These are phyloP conservation scores for Exophiala bonariae DNA, from an alignment of 2,329 filamentous ascomycete species.

Conservation along the genomic window DNA sequence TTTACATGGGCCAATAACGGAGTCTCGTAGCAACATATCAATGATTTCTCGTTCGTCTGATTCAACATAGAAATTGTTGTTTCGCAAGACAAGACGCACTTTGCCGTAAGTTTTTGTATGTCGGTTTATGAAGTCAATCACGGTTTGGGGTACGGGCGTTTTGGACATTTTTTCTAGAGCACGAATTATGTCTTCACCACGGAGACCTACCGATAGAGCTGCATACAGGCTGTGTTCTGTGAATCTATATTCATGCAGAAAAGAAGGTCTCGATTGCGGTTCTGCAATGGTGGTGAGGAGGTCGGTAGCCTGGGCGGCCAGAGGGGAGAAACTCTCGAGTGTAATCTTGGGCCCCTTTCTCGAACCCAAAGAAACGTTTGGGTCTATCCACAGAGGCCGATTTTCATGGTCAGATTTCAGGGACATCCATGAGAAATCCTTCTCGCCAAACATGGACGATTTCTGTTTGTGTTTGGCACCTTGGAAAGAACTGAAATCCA, in stretches of 20 bases:
- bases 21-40: constrained; percentile 81
- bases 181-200: constrained; percentile 84
- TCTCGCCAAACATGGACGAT: constrained; percentile 56
- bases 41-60: constrained; percentile 84
- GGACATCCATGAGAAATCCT: constrained; percentile 78
- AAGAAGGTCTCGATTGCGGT: constrained; percentile 83
- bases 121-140: constrained; percentile 75
- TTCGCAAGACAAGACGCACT: constrained; percentile 90
- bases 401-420: constrained; percentile 88
- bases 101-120: constrained; percentile 93
- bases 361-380: constrained; percentile 37
- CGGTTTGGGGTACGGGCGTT: constrained; percentile 77
- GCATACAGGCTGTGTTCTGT: constrained; percentile 93
- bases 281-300: constrained; percentile 96
- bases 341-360: constrained; percentile 77
- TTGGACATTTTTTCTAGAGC: constrained; percentile 87
- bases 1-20: constrained; percentile 75
- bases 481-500: constrained; percentile 53
- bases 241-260: constrained; percentile 90
- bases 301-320: constrained; percentile 84
- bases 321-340: constrained; percentile 87
- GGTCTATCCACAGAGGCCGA: constrained; percentile 92
- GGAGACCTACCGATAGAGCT: constrained; percentile 90
- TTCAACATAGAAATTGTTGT: constrained; percentile 92
- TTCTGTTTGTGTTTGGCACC: constrained; percentile 50